Conservation (phyloP, 1,139 yeast genomes). For the Candida sp. region DNA sequence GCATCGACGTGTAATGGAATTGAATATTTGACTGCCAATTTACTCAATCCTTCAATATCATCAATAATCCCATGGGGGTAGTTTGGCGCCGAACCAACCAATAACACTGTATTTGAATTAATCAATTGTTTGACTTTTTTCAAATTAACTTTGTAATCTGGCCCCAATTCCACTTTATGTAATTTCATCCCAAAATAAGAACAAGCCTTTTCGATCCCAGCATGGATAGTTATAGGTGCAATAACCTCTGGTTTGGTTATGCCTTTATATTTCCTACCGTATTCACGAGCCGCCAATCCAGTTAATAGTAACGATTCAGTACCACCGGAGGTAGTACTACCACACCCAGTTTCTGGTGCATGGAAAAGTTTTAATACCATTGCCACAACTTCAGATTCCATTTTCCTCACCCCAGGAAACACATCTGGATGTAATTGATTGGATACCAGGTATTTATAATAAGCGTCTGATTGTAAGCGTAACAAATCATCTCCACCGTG, state of each 20-base stretch:
- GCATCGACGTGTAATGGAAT: constrained; percentile 95
- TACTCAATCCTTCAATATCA: constrained; percentile 72
- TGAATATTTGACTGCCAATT: constrained; percentile 57
- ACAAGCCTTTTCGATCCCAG: constrained; percentile 94
- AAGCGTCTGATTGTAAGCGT: constrained; percentile 72
- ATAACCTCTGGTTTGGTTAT: constrained; percentile 79
- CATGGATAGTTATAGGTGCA: constrained; percentile 89
- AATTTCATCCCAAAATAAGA: constrained; percentile 85
- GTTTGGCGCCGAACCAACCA: constrained; percentile 95
- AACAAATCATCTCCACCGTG: constrained; percentile 85
- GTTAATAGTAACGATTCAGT: constrained; percentile 88
- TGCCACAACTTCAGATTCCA: constrained; percentile 93
- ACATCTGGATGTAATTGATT: constrained; percentile 97
- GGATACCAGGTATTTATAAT: constrained; percentile 74
- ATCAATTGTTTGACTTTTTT: constrained; percentile 60
- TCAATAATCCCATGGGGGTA: constrained; percentile 97
- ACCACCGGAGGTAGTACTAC: constrained; percentile 96
- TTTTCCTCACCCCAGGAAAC: constrained; percentile 93
- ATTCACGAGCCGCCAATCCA: constrained; percentile 81
- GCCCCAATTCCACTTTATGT: constrained; percentile 77
- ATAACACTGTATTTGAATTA: constrained; percentile 72
- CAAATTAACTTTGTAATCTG: constrained; percentile 63
- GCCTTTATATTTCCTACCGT: constrained; percentile 53
- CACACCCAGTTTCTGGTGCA: constrained; percentile 73
- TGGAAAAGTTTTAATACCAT: constrained; percentile 83